phyloP scores from a whole-genome alignment of 176 grass and related monocot species.

The Lolium multiflorum region DNA sequence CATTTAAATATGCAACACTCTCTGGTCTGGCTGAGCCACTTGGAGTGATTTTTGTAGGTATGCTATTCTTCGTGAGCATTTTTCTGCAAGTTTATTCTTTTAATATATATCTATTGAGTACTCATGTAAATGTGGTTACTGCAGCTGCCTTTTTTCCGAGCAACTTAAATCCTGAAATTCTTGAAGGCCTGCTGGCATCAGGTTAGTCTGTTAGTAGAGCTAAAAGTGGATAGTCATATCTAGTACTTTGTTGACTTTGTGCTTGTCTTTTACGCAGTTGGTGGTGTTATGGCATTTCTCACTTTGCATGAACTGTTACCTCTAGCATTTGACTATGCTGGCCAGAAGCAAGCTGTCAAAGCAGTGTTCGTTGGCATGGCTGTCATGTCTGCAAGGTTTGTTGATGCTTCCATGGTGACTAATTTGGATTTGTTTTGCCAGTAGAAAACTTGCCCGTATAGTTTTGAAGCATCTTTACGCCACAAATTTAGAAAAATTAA shows the following conservation, averaged over 20 bases:
- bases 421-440: constrained; percentile 30
- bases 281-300: constrained; percentile 98
- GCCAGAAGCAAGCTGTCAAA: constrained; percentile 96
- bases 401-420: constrained; percentile 24
- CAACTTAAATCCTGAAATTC: constrained; percentile 85
- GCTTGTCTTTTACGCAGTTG: constrained; percentile 55
- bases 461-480: not conserved
- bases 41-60: constrained; percentile 88
- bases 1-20: constrained; percentile 75
- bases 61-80: constrained; percentile 29
- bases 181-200: constrained; percentile 96
- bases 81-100: constrained; percentile 28
- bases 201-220: constrained; percentile 54
- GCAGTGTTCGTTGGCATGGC: constrained; percentile 98
- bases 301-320: constrained; percentile 99
- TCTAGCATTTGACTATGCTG: constrained; percentile 96
- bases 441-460: not conserved
- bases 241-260: constrained; percentile 21
- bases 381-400: constrained; percentile 96
- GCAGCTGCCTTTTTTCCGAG: constrained; percentile 88
- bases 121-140: constrained; percentile 32
- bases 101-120: not conserved
- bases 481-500: constrained; percentile 16
- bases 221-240: not conserved
- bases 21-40: constrained; percentile 89